Evolutionary conservation across 495 filamentous ascomycete genomes (phyloP).

Genomic region (Penicillium verhagenii): DNA sequence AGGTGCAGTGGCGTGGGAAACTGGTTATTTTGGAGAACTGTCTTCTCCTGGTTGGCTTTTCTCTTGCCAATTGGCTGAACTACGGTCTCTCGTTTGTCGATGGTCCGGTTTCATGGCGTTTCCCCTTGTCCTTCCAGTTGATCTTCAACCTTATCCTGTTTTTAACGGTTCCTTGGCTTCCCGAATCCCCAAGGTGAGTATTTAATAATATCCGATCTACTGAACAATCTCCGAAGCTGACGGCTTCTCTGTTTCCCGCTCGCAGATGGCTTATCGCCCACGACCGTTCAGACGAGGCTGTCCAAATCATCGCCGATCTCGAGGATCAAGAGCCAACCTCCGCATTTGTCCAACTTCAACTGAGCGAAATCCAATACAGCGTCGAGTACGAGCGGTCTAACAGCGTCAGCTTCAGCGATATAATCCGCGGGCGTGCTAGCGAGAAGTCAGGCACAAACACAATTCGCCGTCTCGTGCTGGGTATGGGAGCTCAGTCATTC

Average conservation of each 20-base stretch:
- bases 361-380: constrained; percentile 9
- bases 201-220: too few species aligned
- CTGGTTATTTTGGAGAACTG: constrained; percentile 32
- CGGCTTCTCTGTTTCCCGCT: not conserved
- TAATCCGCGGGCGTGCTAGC: constrained; percentile 26
- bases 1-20: constrained; percentile 27
- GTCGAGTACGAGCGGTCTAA: not conserved
- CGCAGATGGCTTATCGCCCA: constrained; percentile 30
- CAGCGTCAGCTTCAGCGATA: constrained; percentile 10
- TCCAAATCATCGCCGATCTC: constrained; percentile 37
- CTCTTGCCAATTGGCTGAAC: constrained; percentile 41
- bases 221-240: too few species aligned
- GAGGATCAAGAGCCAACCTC: constrained; percentile 27
- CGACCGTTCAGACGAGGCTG: constrained; percentile 9
- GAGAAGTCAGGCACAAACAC: constrained; percentile 28
- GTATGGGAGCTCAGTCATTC: constrained; percentile 45
- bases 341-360: constrained; percentile 9
- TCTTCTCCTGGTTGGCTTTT: constrained; percentile 31
- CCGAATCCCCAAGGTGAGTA: constrained; percentile 27
- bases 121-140: constrained; percentile 47
- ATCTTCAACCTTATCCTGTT: constrained; percentile 36
- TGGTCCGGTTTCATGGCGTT: constrained; percentile 42
- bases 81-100: constrained; percentile 44
- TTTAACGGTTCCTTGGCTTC: constrained; percentile 24
- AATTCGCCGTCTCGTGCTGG: constrained; percentile 42